Conservation (phyloP, 768 basidiomycete species). For the Coprinopsis cinerea region DNA sequence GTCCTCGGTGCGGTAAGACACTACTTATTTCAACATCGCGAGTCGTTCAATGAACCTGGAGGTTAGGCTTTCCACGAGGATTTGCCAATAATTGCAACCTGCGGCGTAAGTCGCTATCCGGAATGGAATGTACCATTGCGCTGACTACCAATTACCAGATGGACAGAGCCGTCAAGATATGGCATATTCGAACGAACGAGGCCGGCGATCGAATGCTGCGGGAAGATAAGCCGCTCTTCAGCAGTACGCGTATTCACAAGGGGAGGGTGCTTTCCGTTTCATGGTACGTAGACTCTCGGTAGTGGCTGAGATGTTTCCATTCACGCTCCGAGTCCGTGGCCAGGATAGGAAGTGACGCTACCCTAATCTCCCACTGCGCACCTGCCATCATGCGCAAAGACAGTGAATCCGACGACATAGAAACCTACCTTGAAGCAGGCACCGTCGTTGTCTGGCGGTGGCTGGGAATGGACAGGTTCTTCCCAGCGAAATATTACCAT, state of each 20-base stretch:
- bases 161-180: slow-evolving; percentile 72
- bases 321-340: neutral
- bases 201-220: slow-evolving; percentile 36
- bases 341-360: slow-evolving; percentile 38
- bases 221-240: slow-evolving; percentile 76
- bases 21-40: neutral
- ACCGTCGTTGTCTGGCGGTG: slow-evolving; percentile 61
- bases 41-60: neutral
- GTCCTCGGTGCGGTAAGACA: slow-evolving; percentile 56
- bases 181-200: slow-evolving; percentile 44
- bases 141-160: slow-evolving; percentile 35
- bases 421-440: slow-evolving; percentile 37
- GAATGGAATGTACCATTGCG: neutral
- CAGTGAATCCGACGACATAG: slow-evolving; percentile 19
- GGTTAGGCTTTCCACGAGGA: slow-evolving; percentile 61
- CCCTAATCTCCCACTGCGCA: slow-evolving; percentile 47
- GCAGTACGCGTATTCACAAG: slow-evolving; percentile 58
- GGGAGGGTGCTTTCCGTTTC: slow-evolving; percentile 56
- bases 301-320: no score
- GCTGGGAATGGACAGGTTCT: slow-evolving; percentile 61
- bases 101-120: slow-evolving; percentile 48
- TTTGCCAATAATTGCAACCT: slow-evolving; percentile 66
- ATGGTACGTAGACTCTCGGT: slow-evolving; percentile 39
- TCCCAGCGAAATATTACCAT: slow-evolving; percentile 38
- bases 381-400: slow-evolving; percentile 39